Evolutionary conservation across 2,329 filamentous ascomycete species (phyloP), one percentile per base, ranked within the genome.

Genomic region (Cladosporium sp.): DNA sequence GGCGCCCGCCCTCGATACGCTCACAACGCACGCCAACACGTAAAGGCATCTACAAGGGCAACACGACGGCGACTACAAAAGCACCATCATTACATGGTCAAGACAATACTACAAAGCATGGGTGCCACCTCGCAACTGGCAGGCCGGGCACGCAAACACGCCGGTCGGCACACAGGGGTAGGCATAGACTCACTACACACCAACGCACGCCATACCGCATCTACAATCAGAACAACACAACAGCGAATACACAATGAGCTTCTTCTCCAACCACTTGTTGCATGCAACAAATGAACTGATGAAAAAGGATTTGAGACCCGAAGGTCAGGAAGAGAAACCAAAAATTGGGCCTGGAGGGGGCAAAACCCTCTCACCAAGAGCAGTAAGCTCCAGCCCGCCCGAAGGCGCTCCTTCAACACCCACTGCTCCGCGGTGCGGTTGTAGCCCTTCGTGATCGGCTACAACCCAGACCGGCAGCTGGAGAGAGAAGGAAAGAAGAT

Each of bases 241-340:
- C 18, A 18, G 16, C 36, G 7, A 12, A 13, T 13, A 13, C 5
- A 38, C 16, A 4, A 38, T 22, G 19, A 38, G 15, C 15, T 38
- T 38, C 36, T 38, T 38, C 36, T 38, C 36, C 36, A 38, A 38
- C n/a, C 36, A 22, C 36, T 13, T 38, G 36, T 22, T 38, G 19
- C 19, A 20, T 19, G 19, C 38, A 27, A 27, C 38, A 25, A 15
- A 15, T 20, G 20, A 27, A n/a, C 19, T 40, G 38, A 25, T 40
- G 20, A 25, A 27, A 25, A 40, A 27, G 38, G n/a, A 35, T 35
- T n/a, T 9, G 13, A 3, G 15, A n/a, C 15, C 32, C 32, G 32
- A 35, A 16, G 32, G 15, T 16, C 15, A 7, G 32, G 12, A n/a
- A n/a, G 32, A n/a, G 32, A n/a, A 35, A 35, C 7, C 32, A 35